Conservation (phyloP, 768 basidiomycete genomes). For the Boletus rubescentipes region DNA sequence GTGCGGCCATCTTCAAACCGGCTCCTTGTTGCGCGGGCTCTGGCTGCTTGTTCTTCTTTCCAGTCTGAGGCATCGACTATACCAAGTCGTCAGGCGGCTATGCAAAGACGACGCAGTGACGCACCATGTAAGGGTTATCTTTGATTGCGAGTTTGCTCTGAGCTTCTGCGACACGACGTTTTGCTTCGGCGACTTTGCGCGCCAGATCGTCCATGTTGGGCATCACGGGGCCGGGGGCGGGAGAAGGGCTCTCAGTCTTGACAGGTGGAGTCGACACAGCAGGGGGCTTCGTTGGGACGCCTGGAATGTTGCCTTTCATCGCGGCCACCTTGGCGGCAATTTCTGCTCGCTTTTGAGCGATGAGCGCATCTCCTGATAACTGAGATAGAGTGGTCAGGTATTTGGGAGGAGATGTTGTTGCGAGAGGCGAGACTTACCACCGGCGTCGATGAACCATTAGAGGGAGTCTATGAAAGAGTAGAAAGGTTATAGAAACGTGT, state of each 20-base stretch:
- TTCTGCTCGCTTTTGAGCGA: constrained; percentile 81
- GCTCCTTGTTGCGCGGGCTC: constrained; percentile 76
- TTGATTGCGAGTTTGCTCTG: constrained; percentile 72
- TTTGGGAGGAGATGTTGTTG: not conserved
- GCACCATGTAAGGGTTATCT: constrained; percentile 86
- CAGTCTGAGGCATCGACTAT: constrained; percentile 53
- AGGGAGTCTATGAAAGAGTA: constrained; percentile 45
- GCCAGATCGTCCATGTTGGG: constrained; percentile 61
- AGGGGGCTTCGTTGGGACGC: constrained; percentile 29
- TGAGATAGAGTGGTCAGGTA: constrained; percentile 22
- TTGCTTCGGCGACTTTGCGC: constrained; percentile 80
- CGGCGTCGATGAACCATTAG: constrained; percentile 45
- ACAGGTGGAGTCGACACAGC: constrained; percentile 21
- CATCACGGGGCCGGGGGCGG: constrained; percentile 41
- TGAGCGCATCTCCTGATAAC: constrained; percentile 60
- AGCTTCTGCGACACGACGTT: constrained; percentile 78
- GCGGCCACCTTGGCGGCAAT: constrained; percentile 83
- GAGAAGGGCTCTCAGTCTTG: constrained; percentile 33
- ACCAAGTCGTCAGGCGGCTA: not conserved
- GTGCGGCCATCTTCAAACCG: constrained; percentile 87
- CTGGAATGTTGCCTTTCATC: constrained; percentile 50
- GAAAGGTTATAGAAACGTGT: constrained; percentile 70
- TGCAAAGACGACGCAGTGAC: constrained; percentile 18
- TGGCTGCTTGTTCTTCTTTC: constrained; percentile 53
- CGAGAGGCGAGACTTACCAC: constrained; percentile 40